These are phyloP conservation scores for Coemansia sp. DNA, from an alignment of 192 early-diverging fungal genomes.

Conservation along the genomic window DNA sequence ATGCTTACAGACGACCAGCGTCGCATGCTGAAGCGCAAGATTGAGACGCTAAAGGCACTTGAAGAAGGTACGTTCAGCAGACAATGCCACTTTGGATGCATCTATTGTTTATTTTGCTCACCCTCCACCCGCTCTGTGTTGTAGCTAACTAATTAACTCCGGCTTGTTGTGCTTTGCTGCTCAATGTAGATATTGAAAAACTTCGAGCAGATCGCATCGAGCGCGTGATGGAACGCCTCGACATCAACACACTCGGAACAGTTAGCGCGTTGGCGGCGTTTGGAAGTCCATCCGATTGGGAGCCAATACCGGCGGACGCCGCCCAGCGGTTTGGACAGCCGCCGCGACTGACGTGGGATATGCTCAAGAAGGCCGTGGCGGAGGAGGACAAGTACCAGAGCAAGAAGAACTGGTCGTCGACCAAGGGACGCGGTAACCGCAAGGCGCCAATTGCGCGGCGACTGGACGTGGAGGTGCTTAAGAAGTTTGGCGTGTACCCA, in stretches of 20 bases:
- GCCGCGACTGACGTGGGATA: constrained; percentile 47
- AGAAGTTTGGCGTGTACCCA: constrained; percentile 53
- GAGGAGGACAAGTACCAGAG: constrained; percentile 60
- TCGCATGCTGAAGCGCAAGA: constrained; percentile 44
- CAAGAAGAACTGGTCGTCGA: constrained; percentile 60
- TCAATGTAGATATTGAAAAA: constrained; percentile 34
- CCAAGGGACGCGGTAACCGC: constrained; percentile 55
- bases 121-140: no score
- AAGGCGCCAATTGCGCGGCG: constrained; percentile 54
- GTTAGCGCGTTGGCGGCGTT: constrained; percentile 35
- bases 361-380: constrained; percentile 54
- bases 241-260: constrained; percentile 18
- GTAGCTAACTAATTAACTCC: no score
- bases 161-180: no score
- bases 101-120: no score
- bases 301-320: neutral
- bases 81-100: neutral
- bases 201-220: constrained; percentile 30
- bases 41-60: constrained; percentile 33
- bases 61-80: constrained; percentile 37
- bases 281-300: constrained; percentile 33
- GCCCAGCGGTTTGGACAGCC: constrained; percentile 19
- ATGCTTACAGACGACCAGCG: constrained; percentile 44
- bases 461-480: constrained; percentile 49
- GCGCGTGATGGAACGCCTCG: constrained; percentile 16